Evolutionary conservation across 2,329 filamentous ascomycete genomes (phyloP).

Genomic region (Fusarium sp.): DNA sequence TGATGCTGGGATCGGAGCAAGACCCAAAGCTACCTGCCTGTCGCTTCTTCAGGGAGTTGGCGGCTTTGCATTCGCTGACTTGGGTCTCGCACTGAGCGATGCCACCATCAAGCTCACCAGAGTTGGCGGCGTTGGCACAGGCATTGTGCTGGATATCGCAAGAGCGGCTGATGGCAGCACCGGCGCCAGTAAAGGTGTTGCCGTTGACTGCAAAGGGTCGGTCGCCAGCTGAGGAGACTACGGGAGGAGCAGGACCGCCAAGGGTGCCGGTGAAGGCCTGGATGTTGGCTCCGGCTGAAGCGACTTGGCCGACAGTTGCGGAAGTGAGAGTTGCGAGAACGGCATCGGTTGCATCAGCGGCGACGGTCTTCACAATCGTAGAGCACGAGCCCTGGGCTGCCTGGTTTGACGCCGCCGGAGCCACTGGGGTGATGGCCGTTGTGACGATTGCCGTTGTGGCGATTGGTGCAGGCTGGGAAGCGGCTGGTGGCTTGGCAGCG

Average conservation of each 20-base stretch:
- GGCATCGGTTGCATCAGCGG: neutral
- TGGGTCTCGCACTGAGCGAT: slow-evolving; percentile 23
- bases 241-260: slow-evolving; percentile 57
- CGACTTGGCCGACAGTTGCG: neutral
- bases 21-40: neutral
- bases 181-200: slow-evolving; percentile 63
- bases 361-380: neutral
- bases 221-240: slow-evolving; percentile 51
- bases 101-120: slow-evolving; percentile 48
- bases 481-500: neutral
- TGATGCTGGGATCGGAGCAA: neutral
- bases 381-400: neutral
- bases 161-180: slow-evolving; percentile 60
- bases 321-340: neutral
- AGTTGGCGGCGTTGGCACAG: slow-evolving; percentile 62
- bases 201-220: slow-evolving; percentile 66
- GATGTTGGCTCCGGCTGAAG: slow-evolving; percentile 50
- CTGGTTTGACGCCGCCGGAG: neutral
- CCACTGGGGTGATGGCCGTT: neutral
- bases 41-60: slow-evolving; percentile 1
- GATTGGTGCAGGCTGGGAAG: neutral
- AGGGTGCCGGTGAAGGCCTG: slow-evolving; percentile 60
- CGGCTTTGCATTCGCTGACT: neutral
- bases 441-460: neutral
- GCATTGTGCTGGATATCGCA: slow-evolving; percentile 64